Conservation (phyloP, 257 asterid species). For the Echium plantagineum region DNA sequence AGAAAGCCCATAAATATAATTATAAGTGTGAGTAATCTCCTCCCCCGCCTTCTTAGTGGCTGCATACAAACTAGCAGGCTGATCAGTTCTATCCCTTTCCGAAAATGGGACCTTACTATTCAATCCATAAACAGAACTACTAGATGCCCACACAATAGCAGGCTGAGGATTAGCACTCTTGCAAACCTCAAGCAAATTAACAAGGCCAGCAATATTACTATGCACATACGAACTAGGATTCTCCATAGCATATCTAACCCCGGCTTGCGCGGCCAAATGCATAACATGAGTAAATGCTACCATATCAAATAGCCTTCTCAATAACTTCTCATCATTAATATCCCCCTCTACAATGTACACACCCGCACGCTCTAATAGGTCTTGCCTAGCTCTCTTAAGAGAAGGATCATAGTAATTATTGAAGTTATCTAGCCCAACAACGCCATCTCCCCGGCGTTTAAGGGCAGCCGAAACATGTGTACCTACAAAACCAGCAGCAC, state of each 20-base stretch:
- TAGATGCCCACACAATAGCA: constrained; percentile 92
- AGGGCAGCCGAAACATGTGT: constrained; percentile 89
- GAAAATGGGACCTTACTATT: constrained; percentile 88
- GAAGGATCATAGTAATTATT: constrained; percentile 72
- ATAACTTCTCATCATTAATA: constrained; percentile 49
- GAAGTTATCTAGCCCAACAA: constrained; percentile 77
- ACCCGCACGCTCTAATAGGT: constrained; percentile 63
- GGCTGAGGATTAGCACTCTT: constrained; percentile 86
- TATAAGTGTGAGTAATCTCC: constrained; percentile 88
- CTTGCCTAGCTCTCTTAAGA: constrained; percentile 71
- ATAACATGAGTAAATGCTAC: constrained; percentile 86
- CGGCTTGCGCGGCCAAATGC: constrained; percentile 99
- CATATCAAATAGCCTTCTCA: constrained; percentile 68
- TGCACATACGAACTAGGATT: constrained; percentile 96
- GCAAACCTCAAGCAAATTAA: constrained; percentile 76
- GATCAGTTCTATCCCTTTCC: constrained; percentile 79
- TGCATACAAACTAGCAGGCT: constrained; percentile 92
- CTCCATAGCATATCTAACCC: constrained; percentile 94
- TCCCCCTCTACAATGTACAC: constrained; percentile 94
- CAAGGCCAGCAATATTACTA: constrained; percentile 93
- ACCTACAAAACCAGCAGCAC: constrained; percentile 96
- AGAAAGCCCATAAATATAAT: constrained; percentile 85
- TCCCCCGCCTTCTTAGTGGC: constrained; percentile 98
- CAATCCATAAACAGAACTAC: constrained; percentile 95
- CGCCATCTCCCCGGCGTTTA: constrained; percentile 93